Conservation (phyloP, 257 asterid species). For the Capsicum pubescens region DNA sequence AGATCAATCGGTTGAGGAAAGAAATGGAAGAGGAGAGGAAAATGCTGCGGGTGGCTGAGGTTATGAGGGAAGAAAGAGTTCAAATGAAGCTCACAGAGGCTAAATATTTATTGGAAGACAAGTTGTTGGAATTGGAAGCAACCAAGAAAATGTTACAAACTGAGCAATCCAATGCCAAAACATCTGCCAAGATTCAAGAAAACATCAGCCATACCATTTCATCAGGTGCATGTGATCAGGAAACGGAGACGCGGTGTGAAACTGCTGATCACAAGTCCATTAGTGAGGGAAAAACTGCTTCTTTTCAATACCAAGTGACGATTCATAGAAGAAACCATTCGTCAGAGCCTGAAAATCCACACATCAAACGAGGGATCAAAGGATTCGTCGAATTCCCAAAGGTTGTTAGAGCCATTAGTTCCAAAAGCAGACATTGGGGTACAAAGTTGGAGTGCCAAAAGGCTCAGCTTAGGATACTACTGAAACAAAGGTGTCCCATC, state of each 20-base stretch:
- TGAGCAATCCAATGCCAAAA: constrained; percentile 28
- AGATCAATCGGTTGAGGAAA: constrained; percentile 49
- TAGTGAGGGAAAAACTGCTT: constrained; percentile 12
- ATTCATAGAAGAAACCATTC: constrained; percentile 39
- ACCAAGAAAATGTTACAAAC: constrained; percentile 30
- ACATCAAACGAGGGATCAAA: constrained; percentile 79
- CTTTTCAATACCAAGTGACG: constrained; percentile 30
- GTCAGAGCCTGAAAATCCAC: constrained; percentile 72
- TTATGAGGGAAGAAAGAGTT: constrained; percentile 81
- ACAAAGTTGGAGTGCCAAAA: constrained; percentile 78
- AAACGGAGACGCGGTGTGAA: constrained; percentile 31
- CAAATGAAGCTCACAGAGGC: constrained; percentile 87
- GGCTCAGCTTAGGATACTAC: constrained; percentile 72
- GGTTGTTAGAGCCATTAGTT: constrained; percentile 72
- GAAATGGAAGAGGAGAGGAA: constrained; percentile 77
- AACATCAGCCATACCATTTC: neutral
- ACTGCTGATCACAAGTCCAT: constrained; percentile 37
- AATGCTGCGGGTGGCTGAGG: constrained; percentile 83
- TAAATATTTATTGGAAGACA: constrained; percentile 63
- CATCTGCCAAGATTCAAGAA: constrained; percentile 30
- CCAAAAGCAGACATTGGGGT: constrained; percentile 66
- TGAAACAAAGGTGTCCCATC: constrained; percentile 60
- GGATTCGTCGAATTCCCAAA: constrained; percentile 92
- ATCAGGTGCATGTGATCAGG: constrained; percentile 19
- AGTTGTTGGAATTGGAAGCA: constrained; percentile 48